These are phyloP conservation scores for Populus hybrid DNA, from an alignment of 441 rosid species.

Conservation along the genomic window DNA sequence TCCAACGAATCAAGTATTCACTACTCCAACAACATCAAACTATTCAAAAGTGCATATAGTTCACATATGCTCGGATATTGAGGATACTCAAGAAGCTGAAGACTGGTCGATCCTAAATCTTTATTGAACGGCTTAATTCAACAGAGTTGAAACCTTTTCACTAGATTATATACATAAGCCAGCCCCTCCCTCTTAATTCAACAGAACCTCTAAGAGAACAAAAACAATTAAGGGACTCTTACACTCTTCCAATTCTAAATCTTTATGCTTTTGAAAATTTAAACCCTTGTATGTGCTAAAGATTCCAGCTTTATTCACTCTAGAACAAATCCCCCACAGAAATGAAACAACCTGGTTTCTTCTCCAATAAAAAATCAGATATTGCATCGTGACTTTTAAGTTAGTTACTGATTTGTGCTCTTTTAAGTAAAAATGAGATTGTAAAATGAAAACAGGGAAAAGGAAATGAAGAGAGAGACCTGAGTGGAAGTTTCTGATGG, in stretches of 20 bases:
- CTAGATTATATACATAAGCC: neutral
- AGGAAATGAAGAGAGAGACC: slow-evolving; percentile 32
- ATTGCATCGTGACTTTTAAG: neutral
- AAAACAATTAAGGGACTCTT: neutral
- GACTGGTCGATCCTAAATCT: neutral
- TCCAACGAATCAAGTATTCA: neutral
- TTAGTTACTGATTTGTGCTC: neutral
- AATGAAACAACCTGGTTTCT: neutral
- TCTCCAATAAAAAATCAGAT: neutral
- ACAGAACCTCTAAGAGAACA: neutral
- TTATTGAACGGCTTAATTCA: too few species aligned
- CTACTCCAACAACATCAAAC: neutral
- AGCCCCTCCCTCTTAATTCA: neutral
- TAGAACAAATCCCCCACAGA: neutral
- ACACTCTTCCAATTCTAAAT: neutral
- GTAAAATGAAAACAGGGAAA: neutral
- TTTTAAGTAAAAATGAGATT: neutral
- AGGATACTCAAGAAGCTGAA: neutral
- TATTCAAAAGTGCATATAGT: neutral
- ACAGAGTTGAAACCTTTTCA: neutral
- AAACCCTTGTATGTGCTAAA: neutral
- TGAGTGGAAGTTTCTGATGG: slow-evolving; percentile 33
- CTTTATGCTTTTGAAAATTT: neutral
- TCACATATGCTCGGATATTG: neutral
- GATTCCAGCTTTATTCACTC: neutral